Percentiles rank a stretch among this genome's conserved stretches.
Conservation (phyloP, 2,329 filamentous ascomycete genomes). For the Diplodia corticola region DNA sequence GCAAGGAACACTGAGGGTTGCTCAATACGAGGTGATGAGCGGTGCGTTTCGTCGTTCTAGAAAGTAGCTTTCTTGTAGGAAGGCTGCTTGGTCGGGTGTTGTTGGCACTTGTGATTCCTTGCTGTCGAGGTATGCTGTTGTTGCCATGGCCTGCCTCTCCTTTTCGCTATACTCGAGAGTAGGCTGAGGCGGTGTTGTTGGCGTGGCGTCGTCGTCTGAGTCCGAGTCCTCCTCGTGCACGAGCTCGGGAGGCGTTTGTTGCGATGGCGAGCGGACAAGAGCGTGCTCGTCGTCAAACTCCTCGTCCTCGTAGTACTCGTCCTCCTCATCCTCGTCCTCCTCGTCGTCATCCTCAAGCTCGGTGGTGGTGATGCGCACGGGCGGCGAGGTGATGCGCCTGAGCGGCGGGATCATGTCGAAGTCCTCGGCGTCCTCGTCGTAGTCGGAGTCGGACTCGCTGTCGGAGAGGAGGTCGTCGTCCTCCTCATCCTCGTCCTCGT, state of each 20-base stretch:
- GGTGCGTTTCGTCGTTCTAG: constrained; percentile 43
- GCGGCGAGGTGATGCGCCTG: constrained; percentile 43
- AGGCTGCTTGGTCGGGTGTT: constrained; percentile 32
- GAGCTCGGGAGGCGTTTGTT: constrained; percentile 51
- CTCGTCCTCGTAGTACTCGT: constrained; percentile 47
- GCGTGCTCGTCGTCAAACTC: constrained; percentile 49
- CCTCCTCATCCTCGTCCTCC: constrained; percentile 49
- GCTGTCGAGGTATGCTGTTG: constrained; percentile 46
- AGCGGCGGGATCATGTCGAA: constrained; percentile 46
- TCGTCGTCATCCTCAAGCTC: constrained; percentile 44
- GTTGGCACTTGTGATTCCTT: constrained; percentile 27
- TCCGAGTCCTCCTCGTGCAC: constrained; percentile 48
- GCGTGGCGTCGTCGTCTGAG: constrained; percentile 49
- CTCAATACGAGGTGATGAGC: constrained; percentile 44
- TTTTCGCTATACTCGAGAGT: constrained; percentile 50
- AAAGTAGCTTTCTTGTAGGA: constrained; percentile 42
- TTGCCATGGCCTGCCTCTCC: constrained; percentile 47
- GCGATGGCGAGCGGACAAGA: constrained; percentile 46
- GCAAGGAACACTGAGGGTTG: neutral
- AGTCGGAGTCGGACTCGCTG: constrained; percentile 55
- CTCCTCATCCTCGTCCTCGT: constrained; percentile 62
- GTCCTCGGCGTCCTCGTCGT: constrained; percentile 54
- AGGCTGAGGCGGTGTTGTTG: constrained; percentile 49
- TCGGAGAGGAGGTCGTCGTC: constrained; percentile 49
- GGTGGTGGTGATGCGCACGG: constrained; percentile 46